Conservation (phyloP, 306 rosid species). For the Carpinus fangiana region DNA sequence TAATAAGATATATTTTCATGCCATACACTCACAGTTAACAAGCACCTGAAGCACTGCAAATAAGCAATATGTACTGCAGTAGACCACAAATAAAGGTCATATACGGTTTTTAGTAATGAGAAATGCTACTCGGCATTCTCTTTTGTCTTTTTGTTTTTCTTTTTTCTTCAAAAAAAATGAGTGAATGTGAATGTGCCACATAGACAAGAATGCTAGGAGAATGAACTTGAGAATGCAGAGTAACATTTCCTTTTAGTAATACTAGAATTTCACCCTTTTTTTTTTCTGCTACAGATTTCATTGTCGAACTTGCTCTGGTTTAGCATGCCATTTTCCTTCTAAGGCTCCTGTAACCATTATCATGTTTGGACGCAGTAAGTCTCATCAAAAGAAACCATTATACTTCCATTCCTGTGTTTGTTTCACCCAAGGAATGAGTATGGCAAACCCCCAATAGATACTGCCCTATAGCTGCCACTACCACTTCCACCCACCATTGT, state of each 20-base stretch:
- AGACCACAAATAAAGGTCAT: not conserved
- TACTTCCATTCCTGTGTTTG: not conserved
- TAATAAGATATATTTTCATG: slow-evolving; percentile 17
- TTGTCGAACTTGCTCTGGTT: not conserved
- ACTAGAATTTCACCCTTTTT: not conserved
- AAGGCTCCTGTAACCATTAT: not conserved
- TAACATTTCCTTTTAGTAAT: not conserved
- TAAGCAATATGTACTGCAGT: not conserved
- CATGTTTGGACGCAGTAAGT: not conserved
- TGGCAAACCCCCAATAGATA: not conserved
- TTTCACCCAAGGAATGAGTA: not conserved
- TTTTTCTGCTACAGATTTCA: not conserved
- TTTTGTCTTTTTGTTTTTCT: too few relatives aligned
- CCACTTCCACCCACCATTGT: not conserved
- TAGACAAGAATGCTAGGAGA: too few relatives aligned
- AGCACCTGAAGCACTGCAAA: slow-evolving; percentile 9
- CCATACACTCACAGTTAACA: slow-evolving; percentile 2
- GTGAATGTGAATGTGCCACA: too few relatives aligned
- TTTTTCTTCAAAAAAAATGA: too few relatives aligned
- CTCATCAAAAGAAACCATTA: not conserved
- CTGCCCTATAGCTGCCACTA: not conserved
- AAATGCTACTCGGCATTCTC: too few relatives aligned
- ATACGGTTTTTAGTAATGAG: not conserved
- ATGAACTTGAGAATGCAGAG: too few relatives aligned
- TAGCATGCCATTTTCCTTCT: not conserved